A percentile compares a stretch with the other conserved stretches of the same genome.
These are phyloP conservation scores for Cryptococcus sp. DNA, from an alignment of 1,284 basidiomycete species.

Conservation along the genomic window DNA sequence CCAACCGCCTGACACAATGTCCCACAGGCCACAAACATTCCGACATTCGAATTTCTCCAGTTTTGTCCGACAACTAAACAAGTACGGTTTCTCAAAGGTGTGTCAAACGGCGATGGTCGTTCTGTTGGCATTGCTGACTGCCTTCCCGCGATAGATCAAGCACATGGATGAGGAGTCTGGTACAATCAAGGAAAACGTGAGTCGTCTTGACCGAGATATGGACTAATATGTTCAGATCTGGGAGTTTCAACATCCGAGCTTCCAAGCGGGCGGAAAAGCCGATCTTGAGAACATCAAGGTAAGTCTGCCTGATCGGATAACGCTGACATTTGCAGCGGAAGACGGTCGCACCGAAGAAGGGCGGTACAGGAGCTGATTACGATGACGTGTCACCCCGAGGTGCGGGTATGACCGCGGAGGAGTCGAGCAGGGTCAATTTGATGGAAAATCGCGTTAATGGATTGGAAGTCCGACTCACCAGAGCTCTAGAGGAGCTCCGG, in stretches of 20 bases:
- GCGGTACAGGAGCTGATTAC: slow-evolving; percentile 55
- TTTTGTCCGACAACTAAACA: slow-evolving; percentile 93
- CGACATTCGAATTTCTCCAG: slow-evolving; percentile 96
- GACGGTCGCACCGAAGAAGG: slow-evolving; percentile 61
- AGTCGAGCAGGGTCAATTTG: slow-evolving; percentile 33
- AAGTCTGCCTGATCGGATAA: slow-evolving; percentile 3
- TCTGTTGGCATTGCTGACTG: slow-evolving; percentile 2
- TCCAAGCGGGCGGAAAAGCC: slow-evolving; percentile 80
- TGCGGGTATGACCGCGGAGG: slow-evolving; percentile 29
- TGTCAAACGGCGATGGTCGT: slow-evolving; percentile 4
- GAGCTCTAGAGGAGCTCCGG: slow-evolving; percentile 33
- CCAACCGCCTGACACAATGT: background rate
- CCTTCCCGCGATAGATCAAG: slow-evolving; percentile 36
- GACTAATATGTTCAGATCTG: slow-evolving; percentile 63
- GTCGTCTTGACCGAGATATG: background rate
- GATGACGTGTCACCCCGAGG: slow-evolving; percentile 41
- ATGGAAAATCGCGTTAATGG: slow-evolving; percentile 40
- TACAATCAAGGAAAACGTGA: slow-evolving; percentile 44
- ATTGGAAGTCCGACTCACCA: slow-evolving; percentile 38
- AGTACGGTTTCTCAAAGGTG: slow-evolving; percentile 97
- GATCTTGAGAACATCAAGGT: slow-evolving; percentile 87
- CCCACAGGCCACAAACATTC: slow-evolving; percentile 74
- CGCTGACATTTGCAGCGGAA: slow-evolving; percentile 60
- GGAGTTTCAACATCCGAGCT: slow-evolving; percentile 95
- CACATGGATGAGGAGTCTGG: slow-evolving; percentile 46